phyloP scores from a whole-genome alignment of 108 stramenopile genomes.

The Cyclotella atomus region DNA sequence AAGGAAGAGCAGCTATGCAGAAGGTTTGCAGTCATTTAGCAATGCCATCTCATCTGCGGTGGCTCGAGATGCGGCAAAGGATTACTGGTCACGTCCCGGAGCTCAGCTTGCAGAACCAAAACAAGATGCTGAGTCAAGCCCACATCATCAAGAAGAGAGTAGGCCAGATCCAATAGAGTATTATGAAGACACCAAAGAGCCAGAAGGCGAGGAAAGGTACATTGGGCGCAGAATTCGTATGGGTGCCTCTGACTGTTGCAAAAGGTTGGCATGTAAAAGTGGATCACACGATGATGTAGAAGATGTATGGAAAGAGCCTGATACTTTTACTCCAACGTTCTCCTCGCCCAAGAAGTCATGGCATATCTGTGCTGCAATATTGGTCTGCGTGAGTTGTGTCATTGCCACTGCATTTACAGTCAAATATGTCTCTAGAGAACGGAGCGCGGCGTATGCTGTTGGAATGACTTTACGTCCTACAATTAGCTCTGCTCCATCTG shows the following conservation, averaged over 20 bases:
- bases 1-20: background rate
- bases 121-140: background rate
- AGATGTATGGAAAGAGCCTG: background rate
- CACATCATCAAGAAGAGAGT: no score
- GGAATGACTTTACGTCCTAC: conserved; percentile 1
- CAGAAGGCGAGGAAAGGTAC: conserved; percentile 24
- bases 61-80: background rate
- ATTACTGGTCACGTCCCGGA: background rate
- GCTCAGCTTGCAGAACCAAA: background rate
- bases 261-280: background rate
- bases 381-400: background rate
- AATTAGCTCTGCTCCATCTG: conserved; percentile 8
- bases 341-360: background rate
- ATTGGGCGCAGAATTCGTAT: background rate
- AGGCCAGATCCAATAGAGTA: background rate
- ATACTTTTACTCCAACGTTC: background rate
- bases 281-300: background rate
- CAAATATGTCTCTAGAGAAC: conserved; percentile 9
- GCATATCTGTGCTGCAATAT: background rate
- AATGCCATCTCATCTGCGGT: background rate
- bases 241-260: background rate
- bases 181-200: background rate
- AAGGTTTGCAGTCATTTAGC: background rate
- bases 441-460: background rate
- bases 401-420: conserved; percentile 14